Conservation (phyloP, 257 asterid species). For the Solanum acaule region DNA sequence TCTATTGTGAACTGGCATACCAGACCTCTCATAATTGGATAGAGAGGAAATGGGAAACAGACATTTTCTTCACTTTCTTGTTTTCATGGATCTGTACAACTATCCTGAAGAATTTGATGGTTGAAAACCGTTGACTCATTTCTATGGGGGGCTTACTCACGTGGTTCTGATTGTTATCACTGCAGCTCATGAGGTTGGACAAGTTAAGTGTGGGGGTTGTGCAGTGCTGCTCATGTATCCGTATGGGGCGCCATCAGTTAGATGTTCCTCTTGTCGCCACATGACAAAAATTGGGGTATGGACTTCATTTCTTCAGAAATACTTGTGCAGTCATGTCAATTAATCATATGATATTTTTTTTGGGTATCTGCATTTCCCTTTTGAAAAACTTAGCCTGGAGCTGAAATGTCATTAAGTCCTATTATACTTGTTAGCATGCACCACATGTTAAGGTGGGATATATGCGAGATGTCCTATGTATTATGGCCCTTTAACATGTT, state of each 20-base stretch:
- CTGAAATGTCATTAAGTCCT: not conserved
- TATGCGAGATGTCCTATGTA: not conserved
- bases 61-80: not conserved
- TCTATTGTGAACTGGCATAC: not conserved
- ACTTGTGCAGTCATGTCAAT: not conserved
- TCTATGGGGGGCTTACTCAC: not conserved
- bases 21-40: not conserved
- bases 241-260: slow-evolving; percentile 67
- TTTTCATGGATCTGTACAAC: not conserved
- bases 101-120: not conserved
- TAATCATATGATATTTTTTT: not conserved
- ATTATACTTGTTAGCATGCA: not conserved
- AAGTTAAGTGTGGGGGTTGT: slow-evolving; percentile 78
- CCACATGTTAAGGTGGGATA: not conserved
- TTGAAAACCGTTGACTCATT: not conserved
- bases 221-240: slow-evolving; percentile 72
- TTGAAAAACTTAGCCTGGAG: not conserved
- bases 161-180: not conserved
- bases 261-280: slow-evolving; percentile 62
- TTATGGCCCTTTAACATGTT: not conserved
- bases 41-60: too few relatives aligned
- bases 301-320: slow-evolving; percentile 2
- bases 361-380: not conserved
- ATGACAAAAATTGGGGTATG: slow-evolving; percentile 77
- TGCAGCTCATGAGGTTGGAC: slow-evolving; percentile 84